Conservation (phyloP, 23 red algal genomes). For the Gracilaria gracilis region DNA sequence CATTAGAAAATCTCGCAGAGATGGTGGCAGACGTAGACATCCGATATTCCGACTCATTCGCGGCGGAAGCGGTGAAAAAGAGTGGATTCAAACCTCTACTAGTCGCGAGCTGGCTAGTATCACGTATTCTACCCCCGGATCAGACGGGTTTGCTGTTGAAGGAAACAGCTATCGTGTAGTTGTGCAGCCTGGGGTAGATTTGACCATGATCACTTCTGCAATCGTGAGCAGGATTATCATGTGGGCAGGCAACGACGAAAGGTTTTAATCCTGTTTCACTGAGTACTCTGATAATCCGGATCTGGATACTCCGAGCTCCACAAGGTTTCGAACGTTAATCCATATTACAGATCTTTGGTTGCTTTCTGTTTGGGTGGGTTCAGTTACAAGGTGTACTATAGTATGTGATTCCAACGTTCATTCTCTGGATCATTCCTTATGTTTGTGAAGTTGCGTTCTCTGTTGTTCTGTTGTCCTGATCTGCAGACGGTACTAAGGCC, state of each 20-base stretch:
- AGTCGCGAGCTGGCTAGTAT: constrained; percentile 34
- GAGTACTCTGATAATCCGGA: neutral
- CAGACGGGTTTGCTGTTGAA: constrained; percentile 21
- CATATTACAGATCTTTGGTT: neutral
- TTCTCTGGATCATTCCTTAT: neutral
- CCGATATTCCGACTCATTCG: constrained; percentile 23
- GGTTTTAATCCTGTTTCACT: neutral
- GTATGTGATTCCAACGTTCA: neutral
- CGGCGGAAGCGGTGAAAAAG: neutral
- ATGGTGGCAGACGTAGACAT: constrained; percentile 29
- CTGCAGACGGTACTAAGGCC: neutral
- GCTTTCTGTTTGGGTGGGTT: neutral
- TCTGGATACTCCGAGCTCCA: neutral
- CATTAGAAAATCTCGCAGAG: constrained; percentile 17
- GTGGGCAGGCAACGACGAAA: constrained; percentile 19
- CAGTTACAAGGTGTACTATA: neutral
- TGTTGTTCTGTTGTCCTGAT: neutral
- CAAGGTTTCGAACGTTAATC: neutral
- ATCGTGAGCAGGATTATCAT: constrained; percentile 34
- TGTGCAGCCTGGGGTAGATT: constrained; percentile 33
- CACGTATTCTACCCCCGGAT: constrained; percentile 18
- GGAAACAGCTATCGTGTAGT: constrained; percentile 19
- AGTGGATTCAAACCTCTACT: constrained; percentile 33
- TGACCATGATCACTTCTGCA: constrained; percentile 36
- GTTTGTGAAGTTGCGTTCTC: neutral